Evolutionary conservation across 805 yeast genomes (phyloP), one percentile per base, ranked within the genome.

Genomic region (Hanseniaspora lachancei): DNA sequence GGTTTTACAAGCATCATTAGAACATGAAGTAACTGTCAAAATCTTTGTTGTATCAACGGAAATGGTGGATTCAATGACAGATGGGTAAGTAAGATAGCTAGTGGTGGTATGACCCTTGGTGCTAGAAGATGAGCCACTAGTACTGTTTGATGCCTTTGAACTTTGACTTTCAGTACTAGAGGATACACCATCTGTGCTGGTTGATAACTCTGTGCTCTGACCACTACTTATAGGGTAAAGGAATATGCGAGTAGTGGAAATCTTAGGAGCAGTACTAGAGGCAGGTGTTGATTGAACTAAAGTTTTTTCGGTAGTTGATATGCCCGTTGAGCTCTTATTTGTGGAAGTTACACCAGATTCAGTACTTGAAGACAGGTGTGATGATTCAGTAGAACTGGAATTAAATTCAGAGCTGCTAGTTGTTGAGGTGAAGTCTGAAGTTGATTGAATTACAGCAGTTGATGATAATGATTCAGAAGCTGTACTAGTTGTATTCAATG

Each of bases 341-440:
- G 54, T 27, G n/a, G 58, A 42, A 47, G 62, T 58, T 18, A 38
- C 52, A 20, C 55, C 59, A 20, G 64, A 60, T 18, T 61, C 63
- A 18, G 68, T 12, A 29, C 43, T 62, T 24, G 62, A 35, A 60
- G 32, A 49, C 60, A 48, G 63, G n/a, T 58, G 61, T 54, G 58
- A 60, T 20, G 52, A 47, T 23, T 24, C 21, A 21, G 20, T n/a
- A 24, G 46, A 21, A 18, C 10, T 16, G 20, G 29, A 23, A 6
- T 5, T 20, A 20, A 6, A 32, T 32, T 32, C 23, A n/a, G 46
- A 21, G 27, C n/a, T n/a, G n/a, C n/a, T n/a, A n/a, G n/a, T n/a
- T n/a, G n/a, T n/a, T n/a, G n/a, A n/a, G n/a, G n/a, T n/a, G n/a
- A n/a, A n/a, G n/a, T n/a, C n/a, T n/a, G n/a, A n/a, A n/a, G n/a